Base-by-base conservation (phyloP, 192 early-diverging fungal genomes). In the Backusella macrospora region DNA sequence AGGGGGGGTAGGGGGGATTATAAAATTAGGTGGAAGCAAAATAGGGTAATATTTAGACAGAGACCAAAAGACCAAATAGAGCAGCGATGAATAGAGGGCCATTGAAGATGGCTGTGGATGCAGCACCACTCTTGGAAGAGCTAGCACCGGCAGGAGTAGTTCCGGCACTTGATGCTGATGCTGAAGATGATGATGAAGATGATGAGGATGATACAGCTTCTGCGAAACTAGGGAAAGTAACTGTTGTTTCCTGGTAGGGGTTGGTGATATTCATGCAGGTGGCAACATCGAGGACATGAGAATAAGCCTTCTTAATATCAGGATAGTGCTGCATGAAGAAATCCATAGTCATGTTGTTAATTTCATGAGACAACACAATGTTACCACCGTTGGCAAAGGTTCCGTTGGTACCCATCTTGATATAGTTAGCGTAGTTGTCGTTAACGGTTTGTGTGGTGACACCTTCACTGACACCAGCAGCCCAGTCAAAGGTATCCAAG, bases 311-410 rank as follows among this genome's bases (percentile, higher is more conserved):
- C 62, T 84, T 81, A 52, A 84, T 81, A 15, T 55, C 68, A 48
- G 84, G 82, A 62, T 84, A 82, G 69, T 85, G 62, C 5, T 73
- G 71, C n/a, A 80, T 71, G 26, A 82, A 81, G 72, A 85, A 49
- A 9, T 43, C 34, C 70, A 83, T 78, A 5, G 86, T 85, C 42
- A 70, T 81, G 52, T 81, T 80, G 18, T 73, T 80, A 23, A 87
- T 69, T 70, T 85, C 82, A 72, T 85, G 84, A 42, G 78, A 66
- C 70, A 84, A 65, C 1, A 81, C 78, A 73, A 84, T 82, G 73
- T 80, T 80, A 62, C 79, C 79, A 13, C 13, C 18, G 21, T 29
- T 59, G 26, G 70, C 72, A 47, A 76, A 80, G 4, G 75, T 73
- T 16, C 79, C 79, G 52, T 80, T 80, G 49, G 18, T 73, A 48